Conservation (phyloP, 257 asterid species). For the Solanum bulbocastanum region DNA sequence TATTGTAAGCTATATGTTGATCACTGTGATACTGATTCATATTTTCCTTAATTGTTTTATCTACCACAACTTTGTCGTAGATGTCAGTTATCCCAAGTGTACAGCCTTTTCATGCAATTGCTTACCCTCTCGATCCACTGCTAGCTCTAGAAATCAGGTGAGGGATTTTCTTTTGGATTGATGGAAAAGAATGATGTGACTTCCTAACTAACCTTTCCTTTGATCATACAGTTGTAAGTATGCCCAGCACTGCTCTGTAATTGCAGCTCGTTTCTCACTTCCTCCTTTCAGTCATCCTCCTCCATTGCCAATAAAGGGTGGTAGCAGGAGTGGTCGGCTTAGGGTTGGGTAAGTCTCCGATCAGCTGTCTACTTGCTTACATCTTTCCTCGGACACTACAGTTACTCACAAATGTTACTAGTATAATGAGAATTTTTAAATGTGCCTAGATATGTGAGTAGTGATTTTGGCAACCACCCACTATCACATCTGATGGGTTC, state of each 20-base stretch:
- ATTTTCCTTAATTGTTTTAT: background rate
- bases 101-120: slow-evolving; percentile 99
- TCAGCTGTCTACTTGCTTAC: background rate
- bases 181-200: background rate
- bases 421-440: background rate
- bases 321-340: slow-evolving; percentile 58
- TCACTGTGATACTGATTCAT: background rate
- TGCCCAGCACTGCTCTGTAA: slow-evolving; percentile 89
- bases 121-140: slow-evolving; percentile 93
- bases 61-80: slow-evolving; percentile 16
- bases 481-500: slow-evolving; percentile 99
- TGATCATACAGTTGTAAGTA: slow-evolving; percentile 62
- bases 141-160: slow-evolving; percentile 95
- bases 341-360: slow-evolving; percentile 61
- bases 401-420: background rate
- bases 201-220: background rate
- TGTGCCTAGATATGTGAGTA: slow-evolving; percentile 76
- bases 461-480: slow-evolving; percentile 98
- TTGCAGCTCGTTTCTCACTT: slow-evolving; percentile 84
- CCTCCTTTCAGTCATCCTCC: slow-evolving; percentile 82
- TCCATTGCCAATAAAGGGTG: slow-evolving; percentile 61
- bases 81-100: slow-evolving; percentile 94
- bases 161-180: slow-evolving; percentile 1
- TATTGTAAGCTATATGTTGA: background rate
- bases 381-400: background rate